Conservation (phyloP, 2,329 filamentous ascomycete species). For the Calonectria pseudoturangicola region DNA sequence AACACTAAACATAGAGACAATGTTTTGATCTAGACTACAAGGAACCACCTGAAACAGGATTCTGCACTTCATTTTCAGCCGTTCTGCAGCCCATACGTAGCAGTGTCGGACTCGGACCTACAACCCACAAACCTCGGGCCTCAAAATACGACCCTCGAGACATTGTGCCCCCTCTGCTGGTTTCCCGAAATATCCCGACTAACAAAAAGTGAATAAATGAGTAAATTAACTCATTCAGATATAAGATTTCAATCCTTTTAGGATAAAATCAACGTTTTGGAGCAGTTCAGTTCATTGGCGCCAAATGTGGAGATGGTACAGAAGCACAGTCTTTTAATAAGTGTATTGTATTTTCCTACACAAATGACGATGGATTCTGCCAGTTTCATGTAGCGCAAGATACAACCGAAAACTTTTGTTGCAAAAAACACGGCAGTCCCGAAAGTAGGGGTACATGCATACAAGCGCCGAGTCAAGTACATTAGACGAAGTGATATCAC, state of each 20-base stretch:
- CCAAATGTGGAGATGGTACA: too few species aligned
- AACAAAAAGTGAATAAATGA: too few species aligned
- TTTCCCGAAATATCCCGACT: too few species aligned
- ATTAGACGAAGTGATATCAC: slow-evolving; percentile 1
- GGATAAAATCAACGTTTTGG: too few species aligned
- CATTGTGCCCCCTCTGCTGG: too few species aligned
- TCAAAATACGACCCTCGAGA: not conserved
- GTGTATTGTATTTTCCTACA: not conserved
- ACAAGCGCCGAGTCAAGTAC: not conserved
- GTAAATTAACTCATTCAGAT: too few species aligned
- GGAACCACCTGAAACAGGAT: slow-evolving; percentile 8
- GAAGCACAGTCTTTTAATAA: too few species aligned
- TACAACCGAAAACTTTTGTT: not conserved
- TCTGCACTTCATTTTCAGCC: not conserved
- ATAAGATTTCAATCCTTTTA: too few species aligned
- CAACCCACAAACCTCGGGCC: slow-evolving; percentile 10
- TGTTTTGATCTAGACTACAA: slow-evolving; percentile 23
- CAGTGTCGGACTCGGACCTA: not conserved
- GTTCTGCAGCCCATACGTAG: slow-evolving; percentile 4
- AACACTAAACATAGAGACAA: slow-evolving; percentile 33
- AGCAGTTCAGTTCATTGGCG: too few species aligned
- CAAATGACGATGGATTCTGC: not conserved
- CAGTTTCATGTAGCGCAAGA: not conserved
- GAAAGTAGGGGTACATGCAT: not conserved
- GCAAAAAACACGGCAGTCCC: not conserved